Evolutionary conservation across 2,329 filamentous ascomycete genomes (phyloP).

Genomic region (Salinomyces thailandicus): DNA sequence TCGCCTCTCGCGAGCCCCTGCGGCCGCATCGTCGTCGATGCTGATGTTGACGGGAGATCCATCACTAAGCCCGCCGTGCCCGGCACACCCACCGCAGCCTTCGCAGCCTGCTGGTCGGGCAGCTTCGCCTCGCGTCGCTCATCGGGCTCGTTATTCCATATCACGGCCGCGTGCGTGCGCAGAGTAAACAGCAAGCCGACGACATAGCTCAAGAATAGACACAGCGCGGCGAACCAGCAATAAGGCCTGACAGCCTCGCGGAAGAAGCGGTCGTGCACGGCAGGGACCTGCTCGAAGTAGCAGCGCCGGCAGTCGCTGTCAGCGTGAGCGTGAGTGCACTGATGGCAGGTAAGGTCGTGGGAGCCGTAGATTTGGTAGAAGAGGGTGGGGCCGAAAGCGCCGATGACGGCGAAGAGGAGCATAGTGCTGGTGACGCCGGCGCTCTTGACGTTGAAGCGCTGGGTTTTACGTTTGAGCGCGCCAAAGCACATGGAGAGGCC

Average conservation of each 20-base stretch:
- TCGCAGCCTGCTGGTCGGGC: constrained; percentile 22
- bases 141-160: constrained; percentile 73
- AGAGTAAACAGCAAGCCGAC: constrained; percentile 94
- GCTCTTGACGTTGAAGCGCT: constrained; percentile 93
- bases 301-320: constrained; percentile 72
- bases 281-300: constrained; percentile 82
- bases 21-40: not conserved
- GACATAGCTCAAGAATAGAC: constrained; percentile 85
- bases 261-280: constrained; percentile 80
- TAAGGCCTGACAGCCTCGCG: constrained; percentile 84
- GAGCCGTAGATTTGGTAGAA: constrained; percentile 99
- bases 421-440: constrained; percentile 96
- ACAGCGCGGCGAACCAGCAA: constrained; percentile 73
- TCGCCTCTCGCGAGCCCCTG: constrained; percentile 6
- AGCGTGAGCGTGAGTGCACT: constrained; percentile 44
- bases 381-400: constrained; percentile 85
- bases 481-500: constrained; percentile 98
- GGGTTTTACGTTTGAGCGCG: constrained; percentile 93
- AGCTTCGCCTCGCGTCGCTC: constrained; percentile 36
- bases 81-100: not conserved
- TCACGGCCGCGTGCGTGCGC: constrained; percentile 88
- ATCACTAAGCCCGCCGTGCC: constrained; percentile 10
- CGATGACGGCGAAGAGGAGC: constrained; percentile 91
- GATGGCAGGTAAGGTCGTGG: constrained; percentile 79
- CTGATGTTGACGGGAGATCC: not conserved